Evolutionary conservation across 108 stramenopile species (phyloP), one percentile per base, ranked within the genome.

Genomic region (Craspedostauros australis): DNA sequence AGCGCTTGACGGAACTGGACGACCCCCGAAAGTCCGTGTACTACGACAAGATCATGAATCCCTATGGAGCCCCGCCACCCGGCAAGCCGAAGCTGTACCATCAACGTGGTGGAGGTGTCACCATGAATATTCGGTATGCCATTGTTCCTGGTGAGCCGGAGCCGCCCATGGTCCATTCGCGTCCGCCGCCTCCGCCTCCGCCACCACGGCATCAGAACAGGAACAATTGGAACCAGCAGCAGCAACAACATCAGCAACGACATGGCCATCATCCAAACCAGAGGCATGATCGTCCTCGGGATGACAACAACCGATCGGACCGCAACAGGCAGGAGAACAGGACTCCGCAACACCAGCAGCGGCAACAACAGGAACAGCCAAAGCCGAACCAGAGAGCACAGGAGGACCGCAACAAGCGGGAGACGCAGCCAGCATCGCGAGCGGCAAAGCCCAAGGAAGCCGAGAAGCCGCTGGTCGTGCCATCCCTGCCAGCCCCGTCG

Each of bases 61-160:
- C 88, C 1, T 91, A 66, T 62, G 88, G 88, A 26, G 88, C 77
- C 3, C 81, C 88, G 20, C 82, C 82, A n/a, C 88, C 88, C 1
- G 88, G 88, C 25, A 68, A 73, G 54, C 84, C 84, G 0, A 55
- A 60, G 46, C 30, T 84, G 55, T 91, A 73, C 54, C 85, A 79
- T 61, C 60, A 38, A 27, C 38, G 56, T 14, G 66, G 62, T 40
- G 81, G 81, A 26, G 81, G 76, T 5, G 68, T 64, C 9, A 82
- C 81, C 5, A 51, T 61, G 50, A 46, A 72, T 40, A 16, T 66
- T 3, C 12, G 51, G 14, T 34, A 64, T 34, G 80, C 80, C 4
- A 38, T 75, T 8, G 64, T 82, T 43, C 80, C 80, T 24, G 77
- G 63, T 14, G 61, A 68, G 34, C 64, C 65, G n/a, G 38, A 37